Percentiles rank a stretch among this genome's conserved stretches.
Evolutionary conservation across 257 asterid genomes (phyloP).

Genomic region (Parsonsia alboflavescens): DNA sequence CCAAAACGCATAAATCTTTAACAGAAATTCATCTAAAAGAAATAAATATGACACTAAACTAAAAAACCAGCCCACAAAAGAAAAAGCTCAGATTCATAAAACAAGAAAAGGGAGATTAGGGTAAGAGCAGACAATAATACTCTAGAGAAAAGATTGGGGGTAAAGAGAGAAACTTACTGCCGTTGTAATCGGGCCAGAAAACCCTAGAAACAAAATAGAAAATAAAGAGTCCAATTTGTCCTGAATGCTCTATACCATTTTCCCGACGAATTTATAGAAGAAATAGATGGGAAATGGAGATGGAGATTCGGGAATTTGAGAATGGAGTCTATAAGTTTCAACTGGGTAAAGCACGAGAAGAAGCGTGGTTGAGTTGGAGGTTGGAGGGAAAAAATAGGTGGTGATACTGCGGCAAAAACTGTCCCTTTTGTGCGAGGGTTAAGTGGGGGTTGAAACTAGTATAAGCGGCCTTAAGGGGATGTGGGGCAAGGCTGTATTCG

Average conservation of each 20-base stretch:
- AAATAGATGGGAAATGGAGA: background rate
- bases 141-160: background rate
- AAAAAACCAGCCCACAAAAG: background rate
- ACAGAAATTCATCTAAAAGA: background rate
- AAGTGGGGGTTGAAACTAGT: too few relatives aligned
- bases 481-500: too few relatives aligned
- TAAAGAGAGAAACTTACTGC: background rate
- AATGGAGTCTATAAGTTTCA: background rate
- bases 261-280: background rate
- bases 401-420: too few relatives aligned
- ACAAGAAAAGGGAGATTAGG: background rate
- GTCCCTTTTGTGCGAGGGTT: too few relatives aligned
- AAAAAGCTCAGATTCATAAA: background rate
- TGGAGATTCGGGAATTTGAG: background rate
- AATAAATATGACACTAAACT: background rate
- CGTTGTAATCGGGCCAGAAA: background rate
- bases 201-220: background rate
- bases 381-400: too few relatives aligned
- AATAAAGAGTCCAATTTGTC: too few relatives aligned
- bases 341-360: too few relatives aligned
- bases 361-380: too few relatives aligned
- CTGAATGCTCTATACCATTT: background rate
- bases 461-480: too few relatives aligned
- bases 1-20: background rate
- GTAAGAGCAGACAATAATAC: background rate